Evolutionary conservation across 1,284 basidiomycete species (phyloP).

Genomic region (Boletus mariae): DNA sequence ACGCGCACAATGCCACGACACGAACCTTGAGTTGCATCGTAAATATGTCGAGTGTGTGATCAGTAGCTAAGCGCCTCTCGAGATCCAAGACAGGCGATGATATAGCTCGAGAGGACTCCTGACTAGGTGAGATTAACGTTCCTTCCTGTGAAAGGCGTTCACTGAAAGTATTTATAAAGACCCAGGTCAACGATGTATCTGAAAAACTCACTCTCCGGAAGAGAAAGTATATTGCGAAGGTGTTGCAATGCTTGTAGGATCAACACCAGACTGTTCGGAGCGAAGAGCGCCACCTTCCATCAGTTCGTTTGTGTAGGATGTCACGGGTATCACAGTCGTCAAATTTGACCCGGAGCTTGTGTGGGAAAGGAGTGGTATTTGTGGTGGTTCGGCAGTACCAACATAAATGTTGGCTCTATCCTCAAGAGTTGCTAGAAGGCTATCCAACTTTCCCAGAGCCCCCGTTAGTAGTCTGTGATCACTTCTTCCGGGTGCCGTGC

Average conservation of each 20-base stretch:
- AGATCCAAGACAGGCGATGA: slow-evolving; percentile 69
- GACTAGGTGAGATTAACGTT: slow-evolving; percentile 49
- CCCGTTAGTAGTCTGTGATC: slow-evolving; percentile 81
- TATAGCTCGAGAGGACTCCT: slow-evolving; percentile 47
- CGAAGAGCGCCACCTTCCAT: slow-evolving; percentile 10
- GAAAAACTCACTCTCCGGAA: slow-evolving; percentile 51
- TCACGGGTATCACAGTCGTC: slow-evolving; percentile 45
- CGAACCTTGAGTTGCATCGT: slow-evolving; percentile 90
- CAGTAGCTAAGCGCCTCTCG: slow-evolving; percentile 77
- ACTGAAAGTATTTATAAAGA: slow-evolving; percentile 31
- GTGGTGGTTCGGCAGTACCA: slow-evolving; percentile 25
- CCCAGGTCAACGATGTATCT: background rate
- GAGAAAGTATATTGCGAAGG: slow-evolving; percentile 50
- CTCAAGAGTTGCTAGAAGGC: slow-evolving; percentile 67
- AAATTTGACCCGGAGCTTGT: slow-evolving; percentile 41
- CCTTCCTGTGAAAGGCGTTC: slow-evolving; percentile 61
- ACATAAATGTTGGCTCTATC: slow-evolving; percentile 49
- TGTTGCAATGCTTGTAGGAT: slow-evolving; percentile 42
- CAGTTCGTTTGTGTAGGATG: slow-evolving; percentile 1
- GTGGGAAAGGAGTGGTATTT: slow-evolving; percentile 24
- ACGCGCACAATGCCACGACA: slow-evolving; percentile 4
- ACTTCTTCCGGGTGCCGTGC: slow-evolving; percentile 82
- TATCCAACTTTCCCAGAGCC: slow-evolving; percentile 81
- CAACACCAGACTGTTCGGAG: slow-evolving; percentile 30
- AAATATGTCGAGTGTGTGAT: slow-evolving; percentile 88